Base-by-base conservation (phyloP, 495 filamentous ascomycete genomes). In the Talaromyces nanjingensis region DNA sequence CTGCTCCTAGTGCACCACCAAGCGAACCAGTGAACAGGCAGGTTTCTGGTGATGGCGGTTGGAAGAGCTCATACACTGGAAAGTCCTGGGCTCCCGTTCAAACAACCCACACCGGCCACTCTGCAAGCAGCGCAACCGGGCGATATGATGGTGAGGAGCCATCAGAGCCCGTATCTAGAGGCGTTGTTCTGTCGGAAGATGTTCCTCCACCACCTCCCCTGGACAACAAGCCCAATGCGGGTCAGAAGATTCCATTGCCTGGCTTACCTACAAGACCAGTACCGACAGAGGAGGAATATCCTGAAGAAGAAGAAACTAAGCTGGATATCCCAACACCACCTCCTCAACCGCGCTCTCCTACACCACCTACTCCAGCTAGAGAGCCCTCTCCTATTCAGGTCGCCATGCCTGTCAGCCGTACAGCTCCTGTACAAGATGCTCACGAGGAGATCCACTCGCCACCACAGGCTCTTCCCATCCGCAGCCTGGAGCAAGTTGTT, bases 31-130 rank as follows among this genome's bases (percentile, higher is more conserved):
- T 92, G 39, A 73, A 78, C 31, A 78, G 79, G 52, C 91, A 96
- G 70, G 76, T 74, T 45, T 92, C 89, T 69, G 91, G 89, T 45
- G 81, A 81, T 37, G 81, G 79, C 8, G 87, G 88, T 64, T 97
- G 92, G 92, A 91, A 91, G 80, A 96, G 92, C 73, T 89, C 90
- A 7, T 96, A 97, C 66, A 79, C 79, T 20, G 92, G 93, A 16
- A 97, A 96, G 75, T 85, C 85, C 12, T 97, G 93, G 91, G 91
- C 87, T 11, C 81, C 93, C 0, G 89, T 97, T 29, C 85, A 89
- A 62, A 90, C 90, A 2, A 84, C 83, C 14, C 75, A 84, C 52
- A 92, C 84, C 55, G 88, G 88, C 6, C 86, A 85, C 56, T 87
- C 87, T 54, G 77, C 79, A 4, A 68, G 77, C 4, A 83, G 88